Percentiles rank a stretch among this genome's conserved stretches.
These are phyloP conservation scores for Pugionium dolabratum DNA, from an alignment of 345 rosid genomes.

Conservation along the genomic window DNA sequence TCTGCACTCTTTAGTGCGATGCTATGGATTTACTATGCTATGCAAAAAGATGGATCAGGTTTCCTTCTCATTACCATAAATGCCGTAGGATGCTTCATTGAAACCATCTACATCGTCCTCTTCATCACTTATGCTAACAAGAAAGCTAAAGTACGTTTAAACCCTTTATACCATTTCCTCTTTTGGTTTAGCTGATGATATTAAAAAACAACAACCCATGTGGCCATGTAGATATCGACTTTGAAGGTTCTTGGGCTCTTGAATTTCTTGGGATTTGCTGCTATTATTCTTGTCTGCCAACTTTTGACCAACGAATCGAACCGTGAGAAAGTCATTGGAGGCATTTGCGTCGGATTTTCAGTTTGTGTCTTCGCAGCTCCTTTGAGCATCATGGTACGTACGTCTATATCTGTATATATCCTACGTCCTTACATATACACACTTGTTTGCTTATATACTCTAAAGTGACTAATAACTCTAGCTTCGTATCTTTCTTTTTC, in stretches of 20 bases:
- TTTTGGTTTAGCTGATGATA: conserved; percentile 14
- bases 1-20: conserved; percentile 66
- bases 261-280: conserved; percentile 51
- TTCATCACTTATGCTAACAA: conserved; percentile 58
- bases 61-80: conserved; percentile 70
- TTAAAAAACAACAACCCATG: neutral
- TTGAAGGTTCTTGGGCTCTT: conserved; percentile 52
- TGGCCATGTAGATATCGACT: conserved; percentile 44
- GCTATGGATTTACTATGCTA: conserved; percentile 70
- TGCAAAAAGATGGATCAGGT: conserved; percentile 50
- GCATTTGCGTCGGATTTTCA: conserved; percentile 51
- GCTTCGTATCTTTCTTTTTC: neutral
- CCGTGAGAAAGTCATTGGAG: conserved; percentile 53
- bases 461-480: neutral
- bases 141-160: conserved; percentile 50
- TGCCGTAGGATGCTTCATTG: conserved; percentile 59
- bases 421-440: no score
- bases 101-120: conserved; percentile 59
- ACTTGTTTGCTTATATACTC: no score
- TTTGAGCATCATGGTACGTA: conserved; percentile 54
- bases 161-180: neutral
- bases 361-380: conserved; percentile 64
- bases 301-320: conserved; percentile 46
- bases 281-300: conserved; percentile 44
- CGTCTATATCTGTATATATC: no score